These are phyloP conservation scores for Strobilomyces confusus DNA, from an alignment of 768 basidiomycete species.

Conservation along the genomic window DNA sequence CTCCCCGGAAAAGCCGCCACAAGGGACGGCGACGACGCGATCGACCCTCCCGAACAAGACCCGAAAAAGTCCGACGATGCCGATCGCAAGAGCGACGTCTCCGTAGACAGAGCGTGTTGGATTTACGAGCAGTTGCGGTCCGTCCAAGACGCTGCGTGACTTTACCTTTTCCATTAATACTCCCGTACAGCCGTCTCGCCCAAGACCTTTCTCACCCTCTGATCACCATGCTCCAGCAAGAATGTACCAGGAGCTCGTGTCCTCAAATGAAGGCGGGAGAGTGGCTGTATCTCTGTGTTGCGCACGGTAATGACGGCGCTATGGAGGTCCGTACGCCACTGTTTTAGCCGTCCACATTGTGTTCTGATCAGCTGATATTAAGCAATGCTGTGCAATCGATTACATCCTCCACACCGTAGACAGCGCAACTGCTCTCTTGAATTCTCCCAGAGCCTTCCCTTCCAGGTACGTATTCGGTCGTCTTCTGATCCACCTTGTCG, in stretches of 20 bases:
- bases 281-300: slow-evolving; percentile 95
- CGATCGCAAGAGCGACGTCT: slow-evolving; percentile 41
- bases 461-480: slow-evolving; percentile 56
- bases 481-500: slow-evolving; percentile 15
- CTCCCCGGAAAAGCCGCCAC: slow-evolving; percentile 53
- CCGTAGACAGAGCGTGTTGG: slow-evolving; percentile 83
- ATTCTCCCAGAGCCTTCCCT: slow-evolving; percentile 88
- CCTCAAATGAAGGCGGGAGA: slow-evolving; percentile 99
- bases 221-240: slow-evolving; percentile 79
- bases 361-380: slow-evolving; percentile 16
- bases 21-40: slow-evolving; percentile 25
- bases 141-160: slow-evolving; percentile 5
- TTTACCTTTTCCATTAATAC: neutral
- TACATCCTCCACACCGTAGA: slow-evolving; percentile 93
- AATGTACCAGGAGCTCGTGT: slow-evolving; percentile 82
- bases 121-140: slow-evolving; percentile 67
- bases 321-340: slow-evolving; percentile 61
- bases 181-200: slow-evolving; percentile 63
- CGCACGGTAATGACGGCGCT: slow-evolving; percentile 83
- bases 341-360: neutral
- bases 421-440: slow-evolving; percentile 87
- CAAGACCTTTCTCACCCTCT: slow-evolving; percentile 85
- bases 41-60: slow-evolving; percentile 30
- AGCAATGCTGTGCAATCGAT: slow-evolving; percentile 97
- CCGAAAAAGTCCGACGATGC: slow-evolving; percentile 27